Base-by-base conservation (phyloP, 345 rosid species). In the Linum lewisii region DNA sequence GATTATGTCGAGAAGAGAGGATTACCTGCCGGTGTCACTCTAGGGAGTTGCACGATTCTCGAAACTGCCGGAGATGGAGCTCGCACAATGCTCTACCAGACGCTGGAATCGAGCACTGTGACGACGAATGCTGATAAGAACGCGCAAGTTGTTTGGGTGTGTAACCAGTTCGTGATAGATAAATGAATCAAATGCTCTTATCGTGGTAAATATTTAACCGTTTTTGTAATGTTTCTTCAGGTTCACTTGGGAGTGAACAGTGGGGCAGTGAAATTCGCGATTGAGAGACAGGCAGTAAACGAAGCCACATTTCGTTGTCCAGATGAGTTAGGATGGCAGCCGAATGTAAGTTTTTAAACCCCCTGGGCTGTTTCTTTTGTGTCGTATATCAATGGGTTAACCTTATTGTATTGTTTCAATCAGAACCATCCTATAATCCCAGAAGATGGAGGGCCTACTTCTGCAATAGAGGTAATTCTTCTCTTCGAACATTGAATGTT, bases 291-390 rank as follows among this genome's bases (percentile, higher is more conserved):
- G 64, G 95, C 95, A 13, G 80, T 75, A 59, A 87, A 87, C 63
- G 95, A 87, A 77, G 95, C 95, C 68, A 83, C 79, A 57, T 87
- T 87, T 62, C 68, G 73, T 8, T 87, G 92, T 75, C 82, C 86
- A 61, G 95, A 87, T 74, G 79, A 87, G 77, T 71, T 81, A 23
- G 95, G 89, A 25, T 87, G 92, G 92, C 83, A 81, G 77, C 92
- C 95, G 71, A 75, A 75, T 84, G 95, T 87, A 34, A 34, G 63
- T 51, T 44, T 49, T 22, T 57, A 49, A 10, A 42, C 15, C 54
- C 54, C 18, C 7, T 14, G 8, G 37, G 6, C 21, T 21, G 20
- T 21, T 6, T 34, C 38, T 34, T 11, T 34, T 34, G 25, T 58
- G 22, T n/a, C n/a, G n/a, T n/a, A 18, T 25, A 1, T 54, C 21